Base-by-base conservation (phyloP, 345 rosid genomes). In the Clarkia xantiana region DNA sequence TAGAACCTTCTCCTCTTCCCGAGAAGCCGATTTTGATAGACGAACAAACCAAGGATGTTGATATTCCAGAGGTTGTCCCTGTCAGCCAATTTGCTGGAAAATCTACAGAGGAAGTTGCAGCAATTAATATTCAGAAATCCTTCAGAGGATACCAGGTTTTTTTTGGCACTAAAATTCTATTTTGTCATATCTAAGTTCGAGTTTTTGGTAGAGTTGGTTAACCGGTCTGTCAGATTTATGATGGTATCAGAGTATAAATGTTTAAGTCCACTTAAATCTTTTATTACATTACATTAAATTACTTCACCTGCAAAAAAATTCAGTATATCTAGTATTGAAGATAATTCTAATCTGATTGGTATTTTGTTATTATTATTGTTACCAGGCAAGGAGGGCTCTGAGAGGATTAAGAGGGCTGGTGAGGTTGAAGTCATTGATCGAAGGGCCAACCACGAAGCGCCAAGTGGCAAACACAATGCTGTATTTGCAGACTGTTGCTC, bases 401-500 rank as follows among this genome's bases (percentile, higher is more conserved):
- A 67, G 82, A 16, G 95, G 93, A 63, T 69, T 84, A 67, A 76
- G 89, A 62, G 98, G 98, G 22, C 65, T 86, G 65, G 79, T 76
- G 42, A 80, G 95, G 74, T 79, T 91, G 56, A 84, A 77, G 67
- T 58, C 70, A 34, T 70, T 91, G 61, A 78, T 86, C 78, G 93
- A 84, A 71, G 96, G 98, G 58, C 69, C 80, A 54, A 68, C 77
- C 48, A 82, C 84, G 45, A 86, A 84, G 62, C 74, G 96, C 15
- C 98, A 91, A 68, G 87, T 95, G 18, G 66, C 67, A 10, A 79
- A 62, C 59, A 84, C 98, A 53, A 73, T 86, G 8, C 71, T 60
- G 18, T 81, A 94, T 67, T 86, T 91, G 96, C 96, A 86, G 68
- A 78, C 90, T 62, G 80, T 86, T 14, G 71, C 95, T 14, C 82